Percentiles rank a stretch among this genome's conserved stretches.
These are phyloP conservation scores for Sphagnum contortum DNA, from an alignment of 225 moss, liverwort and hornwort genomes.

Conservation along the genomic window DNA sequence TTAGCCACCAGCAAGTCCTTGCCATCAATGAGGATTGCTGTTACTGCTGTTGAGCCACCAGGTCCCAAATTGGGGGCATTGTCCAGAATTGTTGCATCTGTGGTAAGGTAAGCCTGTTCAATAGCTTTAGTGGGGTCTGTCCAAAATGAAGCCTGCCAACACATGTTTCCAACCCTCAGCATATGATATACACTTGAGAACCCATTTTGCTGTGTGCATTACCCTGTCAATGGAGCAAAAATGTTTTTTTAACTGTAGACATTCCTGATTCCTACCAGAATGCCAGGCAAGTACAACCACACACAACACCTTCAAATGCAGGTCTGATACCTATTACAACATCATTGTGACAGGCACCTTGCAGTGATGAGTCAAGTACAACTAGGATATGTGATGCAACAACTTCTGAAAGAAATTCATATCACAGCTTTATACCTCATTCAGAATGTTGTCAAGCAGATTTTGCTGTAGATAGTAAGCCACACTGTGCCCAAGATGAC, in stretches of 20 bases:
- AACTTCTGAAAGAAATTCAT: neutral
- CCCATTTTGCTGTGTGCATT: too few relatives aligned
- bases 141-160: constrained; percentile 65
- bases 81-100: constrained; percentile 66
- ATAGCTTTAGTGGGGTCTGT: constrained; percentile 65
- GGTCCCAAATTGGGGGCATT: constrained; percentile 75
- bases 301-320: too few relatives aligned
- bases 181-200: too few relatives aligned
- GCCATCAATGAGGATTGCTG: constrained; percentile 81
- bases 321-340: too few relatives aligned
- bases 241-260: too few relatives aligned
- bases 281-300: neutral
- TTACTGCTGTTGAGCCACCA: constrained; percentile 96
- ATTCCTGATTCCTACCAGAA: too few relatives aligned
- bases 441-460: constrained; percentile 87
- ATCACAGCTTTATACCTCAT: constrained; percentile 32
- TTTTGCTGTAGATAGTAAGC: constrained; percentile 63
- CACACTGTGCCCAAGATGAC: constrained; percentile 85
- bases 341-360: neutral
- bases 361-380: neutral
- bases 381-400: neutral
- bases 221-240: neutral
- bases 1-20: constrained; percentile 65
- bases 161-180: neutral
- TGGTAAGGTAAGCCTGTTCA: constrained; percentile 64